phyloP scores from a whole-genome alignment of 495 filamentous ascomycete genomes.

The Clohesyomyces aquaticus region DNA sequence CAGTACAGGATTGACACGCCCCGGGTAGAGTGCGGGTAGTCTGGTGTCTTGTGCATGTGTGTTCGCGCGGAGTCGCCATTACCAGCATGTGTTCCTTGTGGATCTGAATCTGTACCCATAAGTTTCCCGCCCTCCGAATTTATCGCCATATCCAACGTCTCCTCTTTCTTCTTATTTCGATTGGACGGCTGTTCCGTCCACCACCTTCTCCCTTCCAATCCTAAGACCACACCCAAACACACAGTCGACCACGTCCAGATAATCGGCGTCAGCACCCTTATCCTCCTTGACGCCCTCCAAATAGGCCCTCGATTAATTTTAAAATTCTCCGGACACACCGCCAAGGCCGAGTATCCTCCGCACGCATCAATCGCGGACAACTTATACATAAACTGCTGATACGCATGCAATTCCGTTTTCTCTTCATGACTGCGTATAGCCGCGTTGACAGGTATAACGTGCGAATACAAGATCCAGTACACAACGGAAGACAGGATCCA shows the following conservation, averaged over 20 bases:
- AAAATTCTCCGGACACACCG: conserved; percentile 25
- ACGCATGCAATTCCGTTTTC: conserved; percentile 4
- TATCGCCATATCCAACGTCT: no score
- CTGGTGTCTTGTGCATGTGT: not conserved
- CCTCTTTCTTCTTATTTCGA: no score
- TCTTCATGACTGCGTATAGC: not conserved
- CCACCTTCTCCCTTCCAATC: not conserved
- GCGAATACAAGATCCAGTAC: conserved; percentile 30
- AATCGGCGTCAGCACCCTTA: conserved; percentile 21
- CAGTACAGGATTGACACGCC: conserved; percentile 1
- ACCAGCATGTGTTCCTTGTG: not conserved
- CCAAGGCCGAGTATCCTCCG: conserved; percentile 25
- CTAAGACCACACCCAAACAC: not conserved
- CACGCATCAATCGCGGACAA: conserved; percentile 17
- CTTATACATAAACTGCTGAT: conserved; percentile 33
- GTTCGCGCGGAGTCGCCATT: not conserved
- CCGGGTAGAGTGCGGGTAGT: not conserved
- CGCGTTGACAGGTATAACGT: conserved; percentile 20
- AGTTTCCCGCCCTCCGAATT: no score
- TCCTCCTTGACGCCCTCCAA: not conserved
- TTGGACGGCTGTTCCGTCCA: no score
- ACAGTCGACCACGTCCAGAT: conserved; percentile 25
- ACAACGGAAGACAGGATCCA: conserved; percentile 21
- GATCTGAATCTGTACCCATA: not conserved
- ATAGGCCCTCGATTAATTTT: not conserved